A percentile compares a stretch with the other conserved stretches of the same genome.
Conservation (phyloP, 1,284 basidiomycete genomes). For the Grifola frondosa region DNA sequence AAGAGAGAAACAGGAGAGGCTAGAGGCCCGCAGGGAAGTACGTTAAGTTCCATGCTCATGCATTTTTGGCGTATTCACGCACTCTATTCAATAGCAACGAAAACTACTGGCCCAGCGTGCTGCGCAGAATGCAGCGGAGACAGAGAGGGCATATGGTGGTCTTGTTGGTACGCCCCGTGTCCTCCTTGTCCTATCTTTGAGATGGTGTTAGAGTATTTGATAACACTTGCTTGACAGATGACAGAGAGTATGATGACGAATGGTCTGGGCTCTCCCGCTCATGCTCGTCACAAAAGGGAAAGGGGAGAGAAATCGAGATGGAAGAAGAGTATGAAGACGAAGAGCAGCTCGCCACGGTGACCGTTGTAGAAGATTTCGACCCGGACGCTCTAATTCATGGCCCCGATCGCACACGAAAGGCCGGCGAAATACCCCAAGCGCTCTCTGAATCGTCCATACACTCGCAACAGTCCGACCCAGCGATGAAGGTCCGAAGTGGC, state of each 20-base stretch:
- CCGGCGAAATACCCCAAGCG: no score
- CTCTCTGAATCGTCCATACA: not conserved
- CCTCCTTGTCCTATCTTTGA: constrained; percentile 8
- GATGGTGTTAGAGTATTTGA: constrained; percentile 17
- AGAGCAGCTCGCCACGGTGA: constrained; percentile 77
- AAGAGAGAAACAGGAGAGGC: constrained; percentile 64
- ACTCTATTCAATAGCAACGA: constrained; percentile 51
- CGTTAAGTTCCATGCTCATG: constrained; percentile 19
- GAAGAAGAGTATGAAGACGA: constrained; percentile 74
- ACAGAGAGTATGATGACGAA: constrained; percentile 39
- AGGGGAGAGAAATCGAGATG: constrained; percentile 34
- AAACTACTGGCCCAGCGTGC: constrained; percentile 70
- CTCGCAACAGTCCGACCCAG: not conserved
- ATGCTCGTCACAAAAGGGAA: constrained; percentile 18
- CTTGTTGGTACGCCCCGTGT: constrained; percentile 44
- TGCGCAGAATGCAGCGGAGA: constrained; percentile 61
- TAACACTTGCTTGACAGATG: constrained; percentile 7
- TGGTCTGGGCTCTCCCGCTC: constrained; percentile 43
- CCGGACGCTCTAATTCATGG: constrained; percentile 58
- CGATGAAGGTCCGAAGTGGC: not conserved
- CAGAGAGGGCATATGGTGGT: constrained; percentile 71
- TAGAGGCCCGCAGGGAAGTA: constrained; percentile 71
- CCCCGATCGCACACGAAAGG: constrained; percentile 20
- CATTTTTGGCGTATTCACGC: constrained; percentile 1
- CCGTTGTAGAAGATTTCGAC: constrained; percentile 80